Conservation (phyloP, 805 yeast species). For the Sugiyamaella floridensis region DNA sequence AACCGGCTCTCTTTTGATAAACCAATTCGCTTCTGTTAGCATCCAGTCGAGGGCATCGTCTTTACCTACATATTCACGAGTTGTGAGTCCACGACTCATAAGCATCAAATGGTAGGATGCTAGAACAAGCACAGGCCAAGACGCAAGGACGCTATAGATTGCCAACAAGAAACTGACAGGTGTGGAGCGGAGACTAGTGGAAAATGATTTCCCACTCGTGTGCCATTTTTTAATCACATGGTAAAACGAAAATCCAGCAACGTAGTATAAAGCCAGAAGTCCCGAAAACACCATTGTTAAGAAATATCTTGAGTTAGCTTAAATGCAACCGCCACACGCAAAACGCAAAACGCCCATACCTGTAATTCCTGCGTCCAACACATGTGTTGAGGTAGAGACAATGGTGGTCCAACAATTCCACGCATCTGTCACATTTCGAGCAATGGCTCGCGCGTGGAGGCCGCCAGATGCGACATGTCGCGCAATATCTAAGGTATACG, state of each 20-base stretch:
- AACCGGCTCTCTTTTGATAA: neutral
- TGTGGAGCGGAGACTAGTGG: constrained; percentile 21
- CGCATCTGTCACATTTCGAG: constrained; percentile 58
- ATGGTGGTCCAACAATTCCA: constrained; percentile 64
- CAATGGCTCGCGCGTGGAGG: constrained; percentile 76
- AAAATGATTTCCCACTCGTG: constrained; percentile 20
- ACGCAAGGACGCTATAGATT: constrained; percentile 39
- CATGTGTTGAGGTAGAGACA: constrained; percentile 69
- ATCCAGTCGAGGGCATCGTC: neutral
- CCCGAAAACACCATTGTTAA: constrained; percentile 39
- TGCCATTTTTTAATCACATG: constrained; percentile 24
- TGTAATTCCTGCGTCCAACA: constrained; percentile 66
- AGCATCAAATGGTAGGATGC: constrained; percentile 49
- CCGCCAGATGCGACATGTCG: constrained; percentile 65
- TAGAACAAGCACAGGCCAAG: constrained; percentile 52
- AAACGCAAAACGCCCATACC: constrained; percentile 41
- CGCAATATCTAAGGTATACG: constrained; percentile 49
- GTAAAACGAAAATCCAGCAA: constrained; percentile 31
- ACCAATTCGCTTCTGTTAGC: constrained; percentile 14
- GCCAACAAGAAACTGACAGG: constrained; percentile 48
- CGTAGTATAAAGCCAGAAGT: constrained; percentile 27
- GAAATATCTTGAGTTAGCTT: constrained; percentile 15
- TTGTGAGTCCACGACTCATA: constrained; percentile 54
- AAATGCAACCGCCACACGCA: neutral
- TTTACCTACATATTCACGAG: constrained; percentile 58